Conservation (phyloP, 192 early-diverging fungal species). For the Coemansia sp. region DNA sequence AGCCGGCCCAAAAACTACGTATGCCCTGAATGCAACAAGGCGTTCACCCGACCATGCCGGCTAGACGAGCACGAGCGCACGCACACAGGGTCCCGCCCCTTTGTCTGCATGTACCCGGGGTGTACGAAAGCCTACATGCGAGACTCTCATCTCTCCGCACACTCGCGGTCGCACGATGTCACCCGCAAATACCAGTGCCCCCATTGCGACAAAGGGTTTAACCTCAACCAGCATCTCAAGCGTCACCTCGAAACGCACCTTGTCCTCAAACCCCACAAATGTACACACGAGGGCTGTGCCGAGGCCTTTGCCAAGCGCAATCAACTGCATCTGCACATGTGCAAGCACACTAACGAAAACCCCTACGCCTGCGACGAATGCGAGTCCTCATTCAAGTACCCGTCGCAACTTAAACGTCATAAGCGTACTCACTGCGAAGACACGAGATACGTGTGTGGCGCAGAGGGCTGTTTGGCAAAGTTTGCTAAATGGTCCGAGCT, state of each 20-base stretch:
- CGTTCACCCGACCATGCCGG: constrained; percentile 30
- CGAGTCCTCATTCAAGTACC: constrained; percentile 38
- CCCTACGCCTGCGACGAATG: constrained; percentile 52
- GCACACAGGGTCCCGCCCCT: constrained; percentile 78
- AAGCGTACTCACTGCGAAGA: constrained; percentile 19
- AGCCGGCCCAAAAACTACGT: constrained; percentile 24
- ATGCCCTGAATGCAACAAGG: constrained; percentile 28
- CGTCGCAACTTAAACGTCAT: constrained; percentile 49
- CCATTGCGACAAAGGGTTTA: constrained; percentile 42
- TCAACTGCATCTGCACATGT: constrained; percentile 51
- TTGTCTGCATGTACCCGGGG: constrained; percentile 64
- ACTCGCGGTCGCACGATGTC: constrained; percentile 23
- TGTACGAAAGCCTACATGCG: constrained; percentile 76
- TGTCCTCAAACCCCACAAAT: constrained; percentile 32
- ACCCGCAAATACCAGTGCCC: constrained; percentile 33
- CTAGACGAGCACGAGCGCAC: constrained; percentile 65
- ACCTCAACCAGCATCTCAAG: constrained; percentile 55
- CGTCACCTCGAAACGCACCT: constrained; percentile 55
- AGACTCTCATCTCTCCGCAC: constrained; percentile 34
- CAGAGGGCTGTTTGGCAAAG: constrained; percentile 10
- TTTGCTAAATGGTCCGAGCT: constrained; percentile 58
- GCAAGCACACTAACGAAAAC: constrained; percentile 40
- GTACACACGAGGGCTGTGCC: constrained; percentile 32
- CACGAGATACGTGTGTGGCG: constrained; percentile 44
- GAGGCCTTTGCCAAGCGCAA: constrained; percentile 51